A percentile compares a stretch with the other conserved stretches of the same genome.
These are phyloP conservation scores for Forsythia suspensa DNA, from an alignment of 257 asterid species.

Conservation along the genomic window DNA sequence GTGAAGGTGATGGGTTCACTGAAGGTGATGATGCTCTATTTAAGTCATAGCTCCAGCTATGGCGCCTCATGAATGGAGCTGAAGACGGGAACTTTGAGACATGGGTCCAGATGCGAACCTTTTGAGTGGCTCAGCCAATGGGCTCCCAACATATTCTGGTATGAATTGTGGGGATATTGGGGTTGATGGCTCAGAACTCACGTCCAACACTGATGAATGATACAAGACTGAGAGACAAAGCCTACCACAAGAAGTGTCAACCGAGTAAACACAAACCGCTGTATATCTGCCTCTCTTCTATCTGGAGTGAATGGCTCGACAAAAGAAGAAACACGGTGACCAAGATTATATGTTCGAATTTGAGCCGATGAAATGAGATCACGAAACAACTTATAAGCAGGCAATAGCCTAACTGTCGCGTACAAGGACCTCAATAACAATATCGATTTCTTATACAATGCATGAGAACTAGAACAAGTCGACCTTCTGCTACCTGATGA, in stretches of 20 bases:
- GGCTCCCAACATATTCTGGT: constrained; percentile 88
- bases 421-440: constrained; percentile 79
- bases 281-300: constrained; percentile 91
- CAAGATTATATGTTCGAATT: constrained; percentile 55
- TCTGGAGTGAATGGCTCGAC: constrained; percentile 81
- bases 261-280: constrained; percentile 62
- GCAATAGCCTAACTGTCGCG: constrained; percentile 74
- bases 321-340: constrained; percentile 74
- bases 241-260: constrained; percentile 82
- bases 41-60: constrained; percentile 88
- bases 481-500: constrained; percentile 56
- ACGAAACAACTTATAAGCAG: constrained; percentile 80
- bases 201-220: constrained; percentile 58
- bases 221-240: constrained; percentile 81
- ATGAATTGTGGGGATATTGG: constrained; percentile 79
- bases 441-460: constrained; percentile 65
- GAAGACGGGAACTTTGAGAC: constrained; percentile 57
- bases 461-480: constrained; percentile 48
- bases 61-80: constrained; percentile 70
- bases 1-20: constrained; percentile 70
- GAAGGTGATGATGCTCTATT: constrained; percentile 72
- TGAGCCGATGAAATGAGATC: constrained; percentile 73
- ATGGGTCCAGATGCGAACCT: constrained; percentile 59
- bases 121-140: constrained; percentile 84
- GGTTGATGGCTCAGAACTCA: constrained; percentile 76